Base-by-base conservation (phyloP, 441 rosid genomes). In the Populus hybrid region DNA sequence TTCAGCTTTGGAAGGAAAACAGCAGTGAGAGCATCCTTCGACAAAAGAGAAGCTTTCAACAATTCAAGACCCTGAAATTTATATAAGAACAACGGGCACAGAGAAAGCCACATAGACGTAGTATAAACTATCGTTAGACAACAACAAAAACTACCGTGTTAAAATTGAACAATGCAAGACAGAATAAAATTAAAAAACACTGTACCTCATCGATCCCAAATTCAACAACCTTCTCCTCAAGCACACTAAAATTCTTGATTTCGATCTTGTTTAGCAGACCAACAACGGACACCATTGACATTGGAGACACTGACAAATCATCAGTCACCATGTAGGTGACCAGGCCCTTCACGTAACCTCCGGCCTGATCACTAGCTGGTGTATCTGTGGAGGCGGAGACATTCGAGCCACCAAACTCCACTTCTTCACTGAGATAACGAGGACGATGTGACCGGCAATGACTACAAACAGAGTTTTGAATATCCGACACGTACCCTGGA, bases 1-100 rank as follows among this genome's bases (percentile, higher is more conserved):
- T 20, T 66, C 53, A 69, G 3, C 36, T 67, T 53, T 4, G 0
- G 1, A 2, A 73, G 46, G 26, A 76, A 82, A 11, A 74, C 67
- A 42, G 46, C 75, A 3, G 83, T 67, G 1, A 81, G 71, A 20
- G 71, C 81, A 10, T 74, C 66, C 61, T 75, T 77, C 16, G 82
- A 74, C 11, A 67, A 57, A 67, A 79, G 67, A 24, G 86, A 80
- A 12, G 87, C 78, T 61, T 23, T 75, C 77, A 87, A n/a, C 65
- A 84, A 40, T 26, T 77, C 69, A 64, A 78, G 14, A 1, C 64
- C 81, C 85, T 82, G 26, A 30, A 35, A 7, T 0, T 4, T 0
- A 40, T 10, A 10, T 0, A 40, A 40, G 46, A 40, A 40, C 10
- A 11, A 40, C 0, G 11, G 8, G 28, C 28, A 1, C 6, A 42